A percentile compares a stretch with the other conserved stretches of the same genome.
Conservation (phyloP, 2,329 filamentous ascomycete species). For the Trichoderma gracile region DNA sequence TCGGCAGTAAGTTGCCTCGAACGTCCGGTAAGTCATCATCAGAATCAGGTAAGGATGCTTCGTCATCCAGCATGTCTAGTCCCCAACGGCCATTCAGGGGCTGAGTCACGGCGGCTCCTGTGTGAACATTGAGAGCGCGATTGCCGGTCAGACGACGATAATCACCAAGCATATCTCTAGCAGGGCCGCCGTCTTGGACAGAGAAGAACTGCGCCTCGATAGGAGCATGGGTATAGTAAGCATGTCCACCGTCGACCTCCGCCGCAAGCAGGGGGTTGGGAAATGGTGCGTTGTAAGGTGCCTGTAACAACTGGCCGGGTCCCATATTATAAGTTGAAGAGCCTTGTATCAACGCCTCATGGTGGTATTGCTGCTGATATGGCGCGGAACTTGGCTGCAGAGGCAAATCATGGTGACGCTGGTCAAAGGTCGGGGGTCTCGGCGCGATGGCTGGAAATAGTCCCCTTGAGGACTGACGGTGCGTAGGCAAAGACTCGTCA, state of each 20-base stretch:
- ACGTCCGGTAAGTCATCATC: constrained; percentile 56
- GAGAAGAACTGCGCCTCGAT: background rate
- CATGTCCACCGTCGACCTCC: background rate
- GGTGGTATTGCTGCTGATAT: constrained; percentile 23
- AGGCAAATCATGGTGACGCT: constrained; percentile 21
- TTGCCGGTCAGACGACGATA: background rate
- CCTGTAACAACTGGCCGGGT: constrained; percentile 10
- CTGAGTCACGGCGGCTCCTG: background rate
- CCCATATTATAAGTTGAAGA: background rate
- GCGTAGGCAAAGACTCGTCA: constrained; percentile 30
- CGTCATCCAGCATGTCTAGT: constrained; percentile 51
- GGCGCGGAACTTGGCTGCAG: constrained; percentile 7
- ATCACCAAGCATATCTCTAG: background rate
- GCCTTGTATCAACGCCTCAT: constrained; percentile 2
- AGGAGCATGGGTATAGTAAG: background rate
- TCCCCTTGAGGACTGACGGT: constrained; percentile 44
- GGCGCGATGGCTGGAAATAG: constrained; percentile 50
- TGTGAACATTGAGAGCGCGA: background rate
- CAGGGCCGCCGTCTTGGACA: background rate
- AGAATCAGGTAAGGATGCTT: constrained; percentile 62
- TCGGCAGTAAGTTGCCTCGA: constrained; percentile 37
- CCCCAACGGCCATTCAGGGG: constrained; percentile 27
- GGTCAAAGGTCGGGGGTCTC: constrained; percentile 45
- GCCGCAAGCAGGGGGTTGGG: constrained; percentile 30
- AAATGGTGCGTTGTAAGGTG: constrained; percentile 24